These are phyloP conservation scores for Cercospora zeina DNA, from an alignment of 2,329 filamentous ascomycete genomes.

Conservation along the genomic window DNA sequence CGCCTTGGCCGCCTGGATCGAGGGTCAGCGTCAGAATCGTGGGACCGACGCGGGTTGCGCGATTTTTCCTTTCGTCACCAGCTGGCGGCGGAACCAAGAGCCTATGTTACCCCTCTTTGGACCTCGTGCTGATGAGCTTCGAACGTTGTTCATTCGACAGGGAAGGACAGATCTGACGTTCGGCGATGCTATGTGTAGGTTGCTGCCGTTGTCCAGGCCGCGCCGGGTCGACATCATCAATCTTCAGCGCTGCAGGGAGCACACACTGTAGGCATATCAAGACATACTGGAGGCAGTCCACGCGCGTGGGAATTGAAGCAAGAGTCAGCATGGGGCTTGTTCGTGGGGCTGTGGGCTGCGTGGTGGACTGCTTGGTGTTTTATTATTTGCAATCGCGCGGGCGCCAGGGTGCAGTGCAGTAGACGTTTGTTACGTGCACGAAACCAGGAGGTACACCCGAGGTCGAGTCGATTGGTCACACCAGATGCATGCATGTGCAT, in stretches of 20 bases:
- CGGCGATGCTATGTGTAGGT: background rate
- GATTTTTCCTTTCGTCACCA: slow-evolving; percentile 1
- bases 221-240: background rate
- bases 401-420: background rate
- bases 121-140: background rate
- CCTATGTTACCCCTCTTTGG: slow-evolving; percentile 10
- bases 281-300: background rate
- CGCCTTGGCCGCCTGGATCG: slow-evolving; percentile 12
- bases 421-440: slow-evolving; percentile 3
- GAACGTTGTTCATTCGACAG: background rate
- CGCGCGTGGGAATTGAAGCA: background rate
- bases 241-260: background rate
- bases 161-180: background rate
- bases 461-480: slow-evolving; percentile 7
- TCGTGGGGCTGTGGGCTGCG: background rate
- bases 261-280: background rate
- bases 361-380: background rate
- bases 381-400: background rate
- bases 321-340: background rate
- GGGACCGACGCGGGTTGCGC: background rate
- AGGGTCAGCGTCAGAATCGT: slow-evolving; percentile 9
- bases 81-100: slow-evolving; percentile 1
- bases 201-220: background rate
- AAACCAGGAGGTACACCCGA: background rate
- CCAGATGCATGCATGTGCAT: background rate